Base-by-base conservation (phyloP, 2,329 filamentous ascomycete genomes). In the Calonectria henricotiae region DNA sequence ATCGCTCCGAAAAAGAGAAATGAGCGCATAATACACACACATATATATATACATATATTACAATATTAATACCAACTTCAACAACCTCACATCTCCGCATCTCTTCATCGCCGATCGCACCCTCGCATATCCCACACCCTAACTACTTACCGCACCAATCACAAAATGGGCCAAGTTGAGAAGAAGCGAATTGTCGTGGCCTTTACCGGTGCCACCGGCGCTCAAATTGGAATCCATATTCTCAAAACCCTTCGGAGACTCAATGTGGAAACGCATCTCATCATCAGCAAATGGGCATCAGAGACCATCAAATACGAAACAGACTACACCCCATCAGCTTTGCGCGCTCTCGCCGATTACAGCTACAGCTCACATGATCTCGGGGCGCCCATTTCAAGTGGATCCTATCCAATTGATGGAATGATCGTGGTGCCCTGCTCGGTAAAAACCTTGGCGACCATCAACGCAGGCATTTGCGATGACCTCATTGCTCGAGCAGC, bases 351-450 rank as follows among this genome's bases (percentile, higher is more conserved):
- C 2, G 72, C 73, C 11, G 69, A 75, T 27, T 62, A 66, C 51
- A 27, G 63, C n/a, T 74, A 75, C 47, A 73, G 65, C 62, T 63
- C 68, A n/a, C 65, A 69, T 27, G 72, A 75, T 37, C 66, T 75
- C 20, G 69, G 67, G 1, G 73, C 72, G 1, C 63, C 69, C 5
- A 74, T 75, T n/a, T 65, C 73, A 7, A 75, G 73, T 37, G 73
- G 73, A 15, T 74, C 73, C 8, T 75, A 68, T 20, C 55, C 44
- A 17, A 54, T 74, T 15, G 81, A 84, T 65, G 85, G 85, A 15
- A 88, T 88, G 86, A 84, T 87, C n/a, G 75, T 87, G 2, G 82
- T 85, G 0, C 85, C 83, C 0, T 88, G 86, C 76, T 85, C 82
- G 51, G 85, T 87, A 82, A 87, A 86, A 74, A 87, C 85, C 0